phyloP scores from a whole-genome alignment of 306 rosid genomes.

The Prinsepia uniflora region DNA sequence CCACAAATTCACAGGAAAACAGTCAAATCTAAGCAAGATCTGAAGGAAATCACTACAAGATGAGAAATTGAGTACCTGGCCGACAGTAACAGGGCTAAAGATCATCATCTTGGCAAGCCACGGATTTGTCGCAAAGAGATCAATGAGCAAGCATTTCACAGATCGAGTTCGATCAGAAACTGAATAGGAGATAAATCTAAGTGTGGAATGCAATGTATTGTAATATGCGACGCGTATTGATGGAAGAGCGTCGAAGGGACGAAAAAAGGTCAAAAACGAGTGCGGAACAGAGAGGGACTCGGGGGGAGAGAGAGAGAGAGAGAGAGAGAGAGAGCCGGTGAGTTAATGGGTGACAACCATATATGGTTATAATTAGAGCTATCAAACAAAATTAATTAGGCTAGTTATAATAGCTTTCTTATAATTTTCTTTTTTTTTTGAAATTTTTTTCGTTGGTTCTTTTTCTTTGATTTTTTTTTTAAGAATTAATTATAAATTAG shows the following conservation, averaged over 20 bases:
- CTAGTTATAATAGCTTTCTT: not conserved
- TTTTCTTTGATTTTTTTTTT: too few relatives aligned
- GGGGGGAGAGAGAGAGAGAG: not conserved
- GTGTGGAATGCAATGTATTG: not conserved
- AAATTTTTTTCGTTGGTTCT: too few relatives aligned
- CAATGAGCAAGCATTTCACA: slow-evolving; percentile 21
- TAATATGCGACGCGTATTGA: not conserved
- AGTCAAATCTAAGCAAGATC: slow-evolving; percentile 35
- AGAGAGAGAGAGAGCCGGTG: slow-evolving; percentile 8
- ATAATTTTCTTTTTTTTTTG: not conserved
- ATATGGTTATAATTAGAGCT: not conserved
- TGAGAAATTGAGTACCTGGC: slow-evolving; percentile 54
- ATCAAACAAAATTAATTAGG: too few relatives aligned
- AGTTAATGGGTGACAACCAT: slow-evolving; percentile 13
- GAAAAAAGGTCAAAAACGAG: slow-evolving; percentile 20
- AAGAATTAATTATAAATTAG: too few relatives aligned
- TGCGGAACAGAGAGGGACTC: not conserved
- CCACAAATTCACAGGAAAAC: not conserved
- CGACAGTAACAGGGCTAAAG: slow-evolving; percentile 63
- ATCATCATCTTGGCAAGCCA: slow-evolving; percentile 37
- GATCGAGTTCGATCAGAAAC: slow-evolving; percentile 10
- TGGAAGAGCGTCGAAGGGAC: slow-evolving; percentile 6
- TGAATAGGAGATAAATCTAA: not conserved
- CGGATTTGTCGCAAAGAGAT: not conserved
- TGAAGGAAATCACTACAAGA: slow-evolving; percentile 2